phyloP scores from a whole-genome alignment of 1,284 basidiomycete genomes.

The Rhodotorula mucilaginosa region DNA sequence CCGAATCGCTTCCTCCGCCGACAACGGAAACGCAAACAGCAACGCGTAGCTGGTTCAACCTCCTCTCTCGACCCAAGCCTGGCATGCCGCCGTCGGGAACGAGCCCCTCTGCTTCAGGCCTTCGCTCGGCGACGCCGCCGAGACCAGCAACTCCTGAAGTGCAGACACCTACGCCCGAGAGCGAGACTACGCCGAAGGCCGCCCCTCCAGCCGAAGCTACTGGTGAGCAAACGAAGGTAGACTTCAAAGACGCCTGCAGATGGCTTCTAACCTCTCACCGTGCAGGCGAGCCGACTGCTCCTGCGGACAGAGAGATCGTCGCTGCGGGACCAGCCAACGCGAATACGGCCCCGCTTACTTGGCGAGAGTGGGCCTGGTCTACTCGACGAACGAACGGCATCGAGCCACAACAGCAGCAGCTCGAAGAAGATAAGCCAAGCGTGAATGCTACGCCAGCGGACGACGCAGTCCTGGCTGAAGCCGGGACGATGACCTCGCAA shows the following conservation, averaged over 20 bases:
- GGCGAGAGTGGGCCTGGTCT: neutral
- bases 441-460: no score
- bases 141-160: neutral
- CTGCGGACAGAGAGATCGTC: neutral
- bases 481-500: no score
- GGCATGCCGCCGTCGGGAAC: neutral
- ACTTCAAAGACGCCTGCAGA: no score
- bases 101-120: no score
- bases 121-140: neutral
- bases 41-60: neutral
- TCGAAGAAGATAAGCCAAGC: neutral
- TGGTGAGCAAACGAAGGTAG: neutral
- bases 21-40: neutral
- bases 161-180: neutral
- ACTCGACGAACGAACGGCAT: neutral
- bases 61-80: slow-evolving; percentile 5
- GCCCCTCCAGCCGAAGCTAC: neutral
- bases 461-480: no score
- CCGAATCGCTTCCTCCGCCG: neutral
- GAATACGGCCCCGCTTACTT: neutral
- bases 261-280: no score
- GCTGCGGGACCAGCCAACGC: neutral
- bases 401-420: neutral
- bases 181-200: neutral
- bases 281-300: neutral